These are phyloP conservation scores for Sisymbrium altissimum DNA, from an alignment of 345 rosid genomes.

Conservation along the genomic window DNA sequence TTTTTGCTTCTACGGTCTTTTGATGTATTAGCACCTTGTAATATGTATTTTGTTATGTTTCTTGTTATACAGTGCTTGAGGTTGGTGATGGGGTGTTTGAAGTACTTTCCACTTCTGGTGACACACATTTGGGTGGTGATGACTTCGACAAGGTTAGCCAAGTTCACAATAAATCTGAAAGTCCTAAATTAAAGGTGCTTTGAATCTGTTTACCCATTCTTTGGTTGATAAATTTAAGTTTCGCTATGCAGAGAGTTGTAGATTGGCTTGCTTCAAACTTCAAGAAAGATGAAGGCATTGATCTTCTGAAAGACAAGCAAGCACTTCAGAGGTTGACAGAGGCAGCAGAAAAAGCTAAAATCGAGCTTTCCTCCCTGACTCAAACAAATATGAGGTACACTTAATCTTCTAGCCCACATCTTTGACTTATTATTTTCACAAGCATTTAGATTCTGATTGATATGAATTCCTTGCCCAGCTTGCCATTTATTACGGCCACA, in stretches of 20 bases:
- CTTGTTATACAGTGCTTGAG: slow-evolving; percentile 70
- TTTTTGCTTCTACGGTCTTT: not conserved
- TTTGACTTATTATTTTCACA: not conserved
- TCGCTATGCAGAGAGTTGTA: slow-evolving; percentile 69
- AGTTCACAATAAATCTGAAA: not conserved
- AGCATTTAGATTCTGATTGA: not conserved
- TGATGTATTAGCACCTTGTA: not conserved
- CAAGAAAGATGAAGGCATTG: slow-evolving; percentile 89
- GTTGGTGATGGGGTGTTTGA: slow-evolving; percentile 99
- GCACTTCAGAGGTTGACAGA: slow-evolving; percentile 96
- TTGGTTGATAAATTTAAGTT: not conserved
- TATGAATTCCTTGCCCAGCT: slow-evolving; percentile 36
- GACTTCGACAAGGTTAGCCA: slow-evolving; percentile 83
- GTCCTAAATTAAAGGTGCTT: not conserved
- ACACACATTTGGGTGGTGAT: slow-evolving; percentile 99
- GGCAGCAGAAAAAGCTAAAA: slow-evolving; percentile 95
- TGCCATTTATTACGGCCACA: slow-evolving; percentile 98
- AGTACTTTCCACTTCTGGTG: slow-evolving; percentile 97
- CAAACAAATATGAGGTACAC: slow-evolving; percentile 79
- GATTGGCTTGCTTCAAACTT: slow-evolving; percentile 86
- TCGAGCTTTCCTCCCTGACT: slow-evolving; percentile 91
- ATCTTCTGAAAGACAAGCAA: slow-evolving; percentile 95
- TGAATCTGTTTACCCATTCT: not conserved
- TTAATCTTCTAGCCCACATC: not conserved
- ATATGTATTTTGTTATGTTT: not conserved